These are phyloP conservation scores for Cucumis sativus DNA, from an alignment of 306 rosid genomes.

Conservation along the genomic window Cucumber_9930_V3 NC_026657.2:5659001-5659500, in stretches of 20 bases:
- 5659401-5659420: conserved; percentile 91
- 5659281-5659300: conserved; percentile 41
- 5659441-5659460: conserved; percentile 72
- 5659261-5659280: not conserved
- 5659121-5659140: not conserved
- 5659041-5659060: not conserved
- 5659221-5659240: not conserved
- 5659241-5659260: not conserved
- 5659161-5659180: not conserved
- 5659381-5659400: conserved; percentile 93
- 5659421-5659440: conserved; percentile 96
- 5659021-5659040: not conserved
- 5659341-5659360: conserved; percentile 94
- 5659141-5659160: not conserved
- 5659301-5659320: conserved; percentile 87
- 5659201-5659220: not conserved
- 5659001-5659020: not conserved
- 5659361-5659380: conserved; percentile 95
- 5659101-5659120: not conserved
- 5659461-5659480: not conserved
- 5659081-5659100: not conserved
- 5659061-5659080: not conserved
- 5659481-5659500: not conserved
- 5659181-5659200: not conserved
- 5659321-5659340: conserved; percentile 80